These are phyloP conservation scores for Botrytis pseudocinerea DNA, from an alignment of 2,329 filamentous ascomycete genomes.

Conservation along the genomic window DNA sequence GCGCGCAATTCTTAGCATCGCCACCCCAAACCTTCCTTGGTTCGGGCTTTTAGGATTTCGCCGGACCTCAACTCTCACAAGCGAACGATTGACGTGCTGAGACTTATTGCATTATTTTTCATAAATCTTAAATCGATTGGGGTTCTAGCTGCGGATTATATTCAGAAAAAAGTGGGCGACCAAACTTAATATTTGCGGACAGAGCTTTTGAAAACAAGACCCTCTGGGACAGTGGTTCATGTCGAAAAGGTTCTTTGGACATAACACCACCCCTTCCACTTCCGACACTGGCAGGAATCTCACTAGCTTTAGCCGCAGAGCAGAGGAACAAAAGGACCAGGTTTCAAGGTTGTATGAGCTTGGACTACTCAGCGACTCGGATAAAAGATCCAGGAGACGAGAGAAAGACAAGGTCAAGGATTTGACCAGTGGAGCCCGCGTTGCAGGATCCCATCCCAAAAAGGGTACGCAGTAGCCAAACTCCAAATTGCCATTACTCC, in stretches of 20 bases:
- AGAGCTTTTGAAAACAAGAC: constrained; percentile 4
- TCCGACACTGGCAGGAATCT: constrained; percentile 17
- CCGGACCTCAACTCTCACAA: constrained; percentile 14
- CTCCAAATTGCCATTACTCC: constrained; percentile 29
- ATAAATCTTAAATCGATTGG: not conserved
- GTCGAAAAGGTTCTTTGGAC: constrained; percentile 36
- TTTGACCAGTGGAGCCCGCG: constrained; percentile 34
- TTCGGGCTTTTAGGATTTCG: constrained; percentile 19
- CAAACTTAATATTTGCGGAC: not conserved
- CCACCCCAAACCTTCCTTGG: constrained; percentile 19
- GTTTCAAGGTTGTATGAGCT: constrained; percentile 40
- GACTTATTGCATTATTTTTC: not conserved
- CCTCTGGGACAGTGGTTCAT: constrained; percentile 28
- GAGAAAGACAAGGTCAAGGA: constrained; percentile 36
- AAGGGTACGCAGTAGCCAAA: constrained; percentile 35
- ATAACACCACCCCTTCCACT: constrained; percentile 11
- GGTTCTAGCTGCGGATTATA: not conserved
- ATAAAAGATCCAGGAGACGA: constrained; percentile 38
- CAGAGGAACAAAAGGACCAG: constrained; percentile 33
- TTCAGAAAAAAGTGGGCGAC: not conserved
- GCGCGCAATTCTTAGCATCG: constrained; percentile 16
- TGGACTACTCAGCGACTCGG: constrained; percentile 36
- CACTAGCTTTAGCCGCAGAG: constrained; percentile 22
- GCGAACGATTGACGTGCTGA: constrained; percentile 5
- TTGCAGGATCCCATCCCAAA: constrained; percentile 38